These are phyloP conservation scores for Trichothecium sympodiale DNA, from an alignment of 2,329 filamentous ascomycete genomes.

Conservation along the genomic window DNA sequence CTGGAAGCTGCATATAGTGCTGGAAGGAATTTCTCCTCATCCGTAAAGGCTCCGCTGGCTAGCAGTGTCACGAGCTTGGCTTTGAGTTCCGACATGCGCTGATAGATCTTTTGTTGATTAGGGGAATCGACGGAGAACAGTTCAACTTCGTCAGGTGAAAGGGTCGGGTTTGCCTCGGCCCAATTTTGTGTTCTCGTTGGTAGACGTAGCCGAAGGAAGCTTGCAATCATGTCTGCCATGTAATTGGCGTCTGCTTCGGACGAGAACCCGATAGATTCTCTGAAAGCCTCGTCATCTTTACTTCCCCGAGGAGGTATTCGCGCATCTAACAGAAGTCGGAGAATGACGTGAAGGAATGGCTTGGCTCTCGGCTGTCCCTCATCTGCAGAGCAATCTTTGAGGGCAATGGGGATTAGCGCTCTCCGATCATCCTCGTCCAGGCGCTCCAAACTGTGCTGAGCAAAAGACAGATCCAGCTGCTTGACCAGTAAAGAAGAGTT, in stretches of 20 bases:
- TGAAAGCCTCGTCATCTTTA: constrained; percentile 62
- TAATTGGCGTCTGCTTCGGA: constrained; percentile 60
- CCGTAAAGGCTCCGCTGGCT: constrained; percentile 74
- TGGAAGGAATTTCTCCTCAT: constrained; percentile 73
- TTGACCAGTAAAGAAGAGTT: constrained; percentile 63
- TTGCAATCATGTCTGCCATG: constrained; percentile 64
- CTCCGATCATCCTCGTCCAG: constrained; percentile 49
- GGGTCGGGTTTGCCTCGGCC: constrained; percentile 19
- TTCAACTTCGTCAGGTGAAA: constrained; percentile 17
- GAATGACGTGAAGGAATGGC: constrained; percentile 70
- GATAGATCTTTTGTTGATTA: constrained; percentile 50
- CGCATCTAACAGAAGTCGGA: constrained; percentile 63
- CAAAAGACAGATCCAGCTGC: constrained; percentile 80
- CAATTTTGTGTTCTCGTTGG: constrained; percentile 20
- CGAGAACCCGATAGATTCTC: constrained; percentile 53
- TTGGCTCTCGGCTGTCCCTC: constrained; percentile 23
- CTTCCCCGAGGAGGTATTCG: constrained; percentile 66
- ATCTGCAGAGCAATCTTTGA: constrained; percentile 20
- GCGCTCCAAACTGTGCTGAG: constrained; percentile 63
- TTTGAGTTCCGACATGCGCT: constrained; percentile 34
- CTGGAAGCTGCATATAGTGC: constrained; percentile 77
- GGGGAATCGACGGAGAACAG: constrained; percentile 25
- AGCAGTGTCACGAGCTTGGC: constrained; percentile 56
- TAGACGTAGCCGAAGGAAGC: constrained; percentile 46
- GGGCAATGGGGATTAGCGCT: constrained; percentile 52